Conservation (phyloP, 1,284 basidiomycete species). For the Wolfiporia cocos region DNA sequence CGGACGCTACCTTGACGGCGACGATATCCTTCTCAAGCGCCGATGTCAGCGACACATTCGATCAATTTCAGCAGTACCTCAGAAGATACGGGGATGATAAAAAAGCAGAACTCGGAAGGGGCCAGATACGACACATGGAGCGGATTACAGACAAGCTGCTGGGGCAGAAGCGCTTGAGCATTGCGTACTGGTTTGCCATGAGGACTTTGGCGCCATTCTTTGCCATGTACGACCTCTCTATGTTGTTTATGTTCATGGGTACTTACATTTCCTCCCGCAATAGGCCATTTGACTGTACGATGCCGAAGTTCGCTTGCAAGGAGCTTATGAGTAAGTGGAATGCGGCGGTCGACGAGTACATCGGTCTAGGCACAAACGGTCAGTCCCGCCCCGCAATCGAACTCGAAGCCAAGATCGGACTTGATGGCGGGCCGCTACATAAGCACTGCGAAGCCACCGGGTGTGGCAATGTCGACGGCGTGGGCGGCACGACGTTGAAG, state of each 20-base stretch:
- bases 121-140: no score
- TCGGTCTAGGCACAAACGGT: slow-evolving; percentile 4
- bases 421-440: slow-evolving; percentile 10
- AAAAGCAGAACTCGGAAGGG: no score
- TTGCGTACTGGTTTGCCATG: not conserved
- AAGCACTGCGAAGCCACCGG: slow-evolving; percentile 9
- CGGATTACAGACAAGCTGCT: not conserved
- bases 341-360: slow-evolving; percentile 10
- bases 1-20: not conserved
- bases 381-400: slow-evolving; percentile 10
- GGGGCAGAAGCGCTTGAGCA: not conserved
- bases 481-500: slow-evolving; percentile 1
- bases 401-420: slow-evolving; percentile 10
- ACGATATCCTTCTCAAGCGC: no score
- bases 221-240: not conserved
- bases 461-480: slow-evolving; percentile 4
- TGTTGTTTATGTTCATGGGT: not conserved
- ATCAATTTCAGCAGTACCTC: not conserved
- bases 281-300: not conserved
- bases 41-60: not conserved
- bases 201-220: not conserved
- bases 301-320: not conserved
- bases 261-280: not conserved
- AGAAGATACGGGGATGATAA: no score
- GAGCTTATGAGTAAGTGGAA: slow-evolving; percentile 8